Percentiles rank a stretch among this genome's conserved stretches.
These are phyloP conservation scores for Suillus sp. DNA, from an alignment of 768 basidiomycete genomes.

Conservation along the genomic window DNA sequence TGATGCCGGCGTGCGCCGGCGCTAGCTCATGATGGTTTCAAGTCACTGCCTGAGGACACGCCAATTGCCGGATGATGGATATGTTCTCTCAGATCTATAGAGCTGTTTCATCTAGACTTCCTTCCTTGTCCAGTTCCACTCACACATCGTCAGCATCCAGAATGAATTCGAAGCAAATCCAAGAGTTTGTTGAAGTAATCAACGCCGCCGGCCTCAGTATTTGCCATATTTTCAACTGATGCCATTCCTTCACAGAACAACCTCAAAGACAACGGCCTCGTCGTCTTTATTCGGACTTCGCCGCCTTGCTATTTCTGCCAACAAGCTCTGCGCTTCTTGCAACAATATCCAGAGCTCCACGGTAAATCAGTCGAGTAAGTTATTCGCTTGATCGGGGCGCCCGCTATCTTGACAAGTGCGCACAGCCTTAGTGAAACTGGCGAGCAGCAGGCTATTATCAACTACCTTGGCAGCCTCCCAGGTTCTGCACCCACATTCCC, in stretches of 20 bases:
- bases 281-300: slow-evolving; percentile 6
- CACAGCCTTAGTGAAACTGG: slow-evolving; percentile 8
- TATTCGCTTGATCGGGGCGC: not conserved
- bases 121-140: slow-evolving; percentile 3
- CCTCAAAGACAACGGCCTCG: slow-evolving; percentile 7
- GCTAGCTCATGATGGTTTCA: too few relatives aligned
- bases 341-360: not conserved
- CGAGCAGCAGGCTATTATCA: slow-evolving; percentile 5
- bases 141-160: not conserved
- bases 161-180: slow-evolving; percentile 1
- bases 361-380: slow-evolving; percentile 10
- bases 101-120: slow-evolving; percentile 13
- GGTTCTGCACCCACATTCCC: slow-evolving; percentile 4
- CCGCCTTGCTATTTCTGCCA: slow-evolving; percentile 4
- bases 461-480: slow-evolving; percentile 1
- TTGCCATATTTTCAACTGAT: not conserved
- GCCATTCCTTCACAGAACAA: not conserved
- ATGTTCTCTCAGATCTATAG: slow-evolving; percentile 14
- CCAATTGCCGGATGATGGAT: not conserved
- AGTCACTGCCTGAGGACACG: not conserved
- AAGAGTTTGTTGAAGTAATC: slow-evolving; percentile 5
- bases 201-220: not conserved
- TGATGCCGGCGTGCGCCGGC: too few relatives aligned
- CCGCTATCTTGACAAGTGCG: not conserved
- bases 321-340: slow-evolving; percentile 6